Base-by-base conservation (phyloP, 345 rosid species). In the Capsella bursapastoris region DNA sequence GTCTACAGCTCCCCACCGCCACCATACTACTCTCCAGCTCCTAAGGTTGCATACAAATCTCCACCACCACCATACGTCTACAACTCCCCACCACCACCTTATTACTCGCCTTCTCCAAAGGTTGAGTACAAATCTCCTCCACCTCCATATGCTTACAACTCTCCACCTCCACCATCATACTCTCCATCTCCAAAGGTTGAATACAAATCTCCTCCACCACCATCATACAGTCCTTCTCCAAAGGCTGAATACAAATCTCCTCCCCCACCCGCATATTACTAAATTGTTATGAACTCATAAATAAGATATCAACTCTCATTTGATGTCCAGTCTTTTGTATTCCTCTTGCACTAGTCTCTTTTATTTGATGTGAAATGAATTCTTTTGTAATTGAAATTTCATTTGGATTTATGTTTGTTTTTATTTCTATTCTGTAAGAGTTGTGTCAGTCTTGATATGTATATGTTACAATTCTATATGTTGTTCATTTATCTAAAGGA, bases 301-400 rank as follows among this genome's bases (percentile, higher is more conserved):
- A 65, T 65, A 49, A 65, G 70, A 49, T 6, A 18, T 5, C 31
- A 65, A 48, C 31, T 18, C 6, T 47, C 14, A 29, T 6, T 37
- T 32, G 22, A 22, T 50, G 31, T 59, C 31, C 9, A 0, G 25
- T 48, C 6, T 47, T 32, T 58, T n/a, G 6, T 10, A 16, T 45
- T 45, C 3, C 45, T 29, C n/a, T 31, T 64, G 56, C 8, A 0
- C 27, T 57, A 8, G 5, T 29, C 15, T 1, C 4, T 64, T 62
- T 31, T 64, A 28, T n/a, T 7, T 15, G 22, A 47, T 28, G 8
- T 64, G 55, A 29, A 4, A 52, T 41, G 28, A 32, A 22, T 32
- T 55, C 16, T 64, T 72, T 32, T 55, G 47, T 18, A 64, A 55
- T 43, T 72, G 7, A 53, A 64, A 73, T 73, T 44, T 34, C 14